Base-by-base conservation (phyloP, 2,329 filamentous ascomycete genomes). In the Colletotrichum viniferum region DNA sequence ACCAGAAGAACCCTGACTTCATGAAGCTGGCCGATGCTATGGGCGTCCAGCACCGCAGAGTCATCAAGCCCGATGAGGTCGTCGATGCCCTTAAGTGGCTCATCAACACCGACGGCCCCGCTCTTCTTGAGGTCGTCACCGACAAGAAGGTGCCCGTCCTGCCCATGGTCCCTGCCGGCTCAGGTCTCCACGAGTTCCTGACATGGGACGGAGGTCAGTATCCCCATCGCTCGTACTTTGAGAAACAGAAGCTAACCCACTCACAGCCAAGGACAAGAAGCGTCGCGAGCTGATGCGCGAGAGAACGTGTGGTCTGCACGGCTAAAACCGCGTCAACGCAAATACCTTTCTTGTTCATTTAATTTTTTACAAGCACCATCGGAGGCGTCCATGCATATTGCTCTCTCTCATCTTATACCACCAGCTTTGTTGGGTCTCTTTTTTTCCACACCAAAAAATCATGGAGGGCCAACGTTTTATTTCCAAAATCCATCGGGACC, bases 1-100 rank as follows among this genome's bases (percentile, higher is more conserved):
- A 98, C 85, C 96, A 98, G 87, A 90, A 92, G 83, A 98, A 98
- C 85, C 96, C 96, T n/a, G 93, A 98, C 84, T 98, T 98, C 83
- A 94, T 96, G 86, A 98, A 97, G 88, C 89, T 98, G 62, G 92
- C 95, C 38, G 95, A 98, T 78, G 93, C 96, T 26, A 98, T 98
- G 96, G 92, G 93, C 77, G 90, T 98, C 16, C 93, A 96, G 84
- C 92, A 93, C 73, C 89, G 94, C 71, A 90, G 94, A 76, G 92
- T 94, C 76, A 86, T 89, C 70, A 94, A 95, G 84, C 93, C 95
- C 1, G 92, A 92, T 5, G 96, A 98, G 75, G 90, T 97, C 7
- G 90, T 93, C 73, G 94, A 94, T 62, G 92, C 91, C 81, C 88
- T 99, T 78, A 92, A 94, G 86, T 98, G 97, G 95, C 90, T 98